Percentiles rank a stretch among this genome's conserved stretches.
These are phyloP conservation scores for Calonectria honghensis DNA, from an alignment of 2,329 filamentous ascomycete species.

Conservation along the genomic window DNA sequence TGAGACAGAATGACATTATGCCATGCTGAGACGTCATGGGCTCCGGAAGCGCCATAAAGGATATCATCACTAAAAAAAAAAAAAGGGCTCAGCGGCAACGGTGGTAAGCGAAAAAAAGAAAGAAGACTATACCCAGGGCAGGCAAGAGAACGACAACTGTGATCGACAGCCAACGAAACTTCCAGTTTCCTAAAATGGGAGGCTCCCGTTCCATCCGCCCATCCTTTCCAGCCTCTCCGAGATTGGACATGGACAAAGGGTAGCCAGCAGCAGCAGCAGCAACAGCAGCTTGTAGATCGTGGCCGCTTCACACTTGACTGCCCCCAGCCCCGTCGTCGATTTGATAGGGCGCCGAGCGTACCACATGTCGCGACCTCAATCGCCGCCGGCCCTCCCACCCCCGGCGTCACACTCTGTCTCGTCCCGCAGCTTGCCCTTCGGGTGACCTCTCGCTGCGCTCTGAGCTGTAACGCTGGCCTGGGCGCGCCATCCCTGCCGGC, in stretches of 20 bases:
- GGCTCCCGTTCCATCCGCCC: constrained; percentile 31
- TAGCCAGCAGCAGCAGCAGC: too few relatives aligned
- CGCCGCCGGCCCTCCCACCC: constrained; percentile 38
- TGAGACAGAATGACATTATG: constrained; percentile 23
- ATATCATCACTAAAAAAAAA: not conserved
- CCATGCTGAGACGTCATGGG: constrained; percentile 14
- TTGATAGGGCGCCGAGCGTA: constrained; percentile 54
- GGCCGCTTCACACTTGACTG: not conserved
- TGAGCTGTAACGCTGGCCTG: constrained; percentile 17
- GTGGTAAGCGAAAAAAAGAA: not conserved
- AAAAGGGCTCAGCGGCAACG: constrained; percentile 16
- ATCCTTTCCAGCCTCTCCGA: constrained; percentile 30
- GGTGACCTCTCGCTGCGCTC: constrained; percentile 9
- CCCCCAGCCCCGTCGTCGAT: constrained; percentile 46
- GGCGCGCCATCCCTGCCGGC: constrained; percentile 24
- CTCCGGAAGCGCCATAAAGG: not conserved
- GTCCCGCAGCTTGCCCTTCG: constrained; percentile 2
- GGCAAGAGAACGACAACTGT: constrained; percentile 16
- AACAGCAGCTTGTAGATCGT: constrained; percentile 9
- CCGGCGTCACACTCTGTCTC: constrained; percentile 24
- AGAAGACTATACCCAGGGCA: constrained; percentile 17
- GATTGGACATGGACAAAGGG: constrained; percentile 3
- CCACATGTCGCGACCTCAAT: constrained; percentile 54
- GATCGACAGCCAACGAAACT: constrained; percentile 33
- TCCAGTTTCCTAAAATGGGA: constrained; percentile 3